Conservation (phyloP, 2,329 filamentous ascomycete species). For the Camillea tinctor region DNA sequence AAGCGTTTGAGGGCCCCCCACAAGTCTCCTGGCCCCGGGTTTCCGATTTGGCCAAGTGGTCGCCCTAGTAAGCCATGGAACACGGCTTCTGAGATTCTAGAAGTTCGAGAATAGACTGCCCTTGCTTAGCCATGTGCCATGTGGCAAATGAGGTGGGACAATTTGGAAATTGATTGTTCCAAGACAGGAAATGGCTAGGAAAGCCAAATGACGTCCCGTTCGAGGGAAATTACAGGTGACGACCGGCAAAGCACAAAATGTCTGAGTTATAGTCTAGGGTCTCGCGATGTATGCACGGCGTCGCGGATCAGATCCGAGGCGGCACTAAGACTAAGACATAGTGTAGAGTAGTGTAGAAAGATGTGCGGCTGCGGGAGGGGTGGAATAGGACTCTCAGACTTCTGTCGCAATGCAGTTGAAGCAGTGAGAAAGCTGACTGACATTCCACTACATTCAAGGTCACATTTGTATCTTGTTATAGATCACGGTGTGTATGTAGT, state of each 20-base stretch:
- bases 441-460: background rate
- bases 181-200: slow-evolving; percentile 1
- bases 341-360: too few relatives aligned
- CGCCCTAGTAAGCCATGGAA: slow-evolving; percentile 18
- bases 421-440: background rate
- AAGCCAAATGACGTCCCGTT: background rate
- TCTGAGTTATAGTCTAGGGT: slow-evolving; percentile 7
- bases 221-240: slow-evolving; percentile 14
- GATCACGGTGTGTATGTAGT: background rate
- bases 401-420: background rate
- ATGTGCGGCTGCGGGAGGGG: slow-evolving; percentile 19
- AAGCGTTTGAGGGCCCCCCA: background rate
- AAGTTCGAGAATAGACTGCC: slow-evolving; percentile 13
- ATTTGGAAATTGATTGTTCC: slow-evolving; percentile 1
- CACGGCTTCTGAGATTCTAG: slow-evolving; percentile 24
- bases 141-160: slow-evolving; percentile 23
- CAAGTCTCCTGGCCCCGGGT: background rate
- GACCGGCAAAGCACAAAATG: background rate
- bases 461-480: background rate
- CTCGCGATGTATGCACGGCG: slow-evolving; percentile 20
- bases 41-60: slow-evolving; percentile 15
- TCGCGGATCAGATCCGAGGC: slow-evolving; percentile 29
- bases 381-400: background rate
- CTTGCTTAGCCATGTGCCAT: slow-evolving; percentile 25
- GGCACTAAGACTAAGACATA: slow-evolving; percentile 7